Percentiles rank a stretch among this genome's conserved stretches.
phyloP scores from a whole-genome alignment of 192 early-diverging fungal species.

The Umbelopsis vinacea region DNA sequence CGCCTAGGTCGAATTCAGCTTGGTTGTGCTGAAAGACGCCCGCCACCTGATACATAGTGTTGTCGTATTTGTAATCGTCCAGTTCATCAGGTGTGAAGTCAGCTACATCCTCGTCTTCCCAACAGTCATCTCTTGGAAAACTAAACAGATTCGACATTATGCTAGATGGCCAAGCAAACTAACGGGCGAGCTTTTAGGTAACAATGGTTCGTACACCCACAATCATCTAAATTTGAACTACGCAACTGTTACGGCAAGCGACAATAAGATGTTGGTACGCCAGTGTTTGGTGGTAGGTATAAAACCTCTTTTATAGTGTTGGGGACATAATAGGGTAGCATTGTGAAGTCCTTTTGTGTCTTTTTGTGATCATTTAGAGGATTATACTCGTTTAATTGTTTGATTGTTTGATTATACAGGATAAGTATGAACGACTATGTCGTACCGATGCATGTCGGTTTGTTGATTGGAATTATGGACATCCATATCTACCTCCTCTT shows the following conservation, averaged over 20 bases:
- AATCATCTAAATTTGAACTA: neutral
- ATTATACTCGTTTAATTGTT: too few relatives aligned
- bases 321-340: too few relatives aligned
- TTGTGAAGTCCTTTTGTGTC: too few relatives aligned
- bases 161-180: neutral
- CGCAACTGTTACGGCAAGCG: neutral
- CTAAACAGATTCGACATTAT: slow-evolving; percentile 1
- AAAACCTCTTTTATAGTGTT: too few relatives aligned
- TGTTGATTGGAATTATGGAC: too few relatives aligned
- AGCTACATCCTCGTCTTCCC: neutral
- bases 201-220: neutral
- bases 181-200: neutral
- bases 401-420: too few relatives aligned
- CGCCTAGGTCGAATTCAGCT: slow-evolving; percentile 2
- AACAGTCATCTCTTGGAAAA: neutral
- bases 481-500: too few relatives aligned
- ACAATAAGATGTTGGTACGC: neutral
- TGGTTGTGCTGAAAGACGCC: slow-evolving; percentile 6
- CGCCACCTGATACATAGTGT: neutral
- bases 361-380: too few relatives aligned
- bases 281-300: too few relatives aligned
- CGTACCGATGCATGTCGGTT: too few relatives aligned
- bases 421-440: too few relatives aligned
- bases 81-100: slow-evolving; percentile 1
- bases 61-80: neutral